These are phyloP conservation scores for Trichosporon sp. DNA, from an alignment of 1,284 basidiomycete genomes.

Conservation along the genomic window DNA sequence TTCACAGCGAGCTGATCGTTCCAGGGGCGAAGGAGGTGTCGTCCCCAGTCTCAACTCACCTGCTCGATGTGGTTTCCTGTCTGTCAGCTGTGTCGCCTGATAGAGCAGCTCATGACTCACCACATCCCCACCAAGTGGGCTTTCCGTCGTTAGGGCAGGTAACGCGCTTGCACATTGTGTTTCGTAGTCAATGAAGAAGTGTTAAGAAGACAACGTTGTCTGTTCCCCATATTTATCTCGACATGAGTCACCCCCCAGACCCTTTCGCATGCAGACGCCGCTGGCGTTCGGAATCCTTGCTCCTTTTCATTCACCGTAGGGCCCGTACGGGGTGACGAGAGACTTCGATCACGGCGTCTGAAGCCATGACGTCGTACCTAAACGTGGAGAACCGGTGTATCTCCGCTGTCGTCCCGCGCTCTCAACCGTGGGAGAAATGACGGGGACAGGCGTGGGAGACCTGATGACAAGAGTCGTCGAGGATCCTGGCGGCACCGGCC, in stretches of 20 bases:
- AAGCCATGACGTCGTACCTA: neutral
- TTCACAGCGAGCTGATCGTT: no score
- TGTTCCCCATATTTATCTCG: neutral
- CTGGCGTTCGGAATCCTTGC: neutral
- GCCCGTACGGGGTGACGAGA: neutral
- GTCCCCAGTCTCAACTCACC: conserved; percentile 33
- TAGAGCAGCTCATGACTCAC: conserved; percentile 37
- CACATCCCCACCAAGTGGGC: conserved; percentile 57
- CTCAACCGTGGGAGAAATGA: neutral
- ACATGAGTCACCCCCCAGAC: neutral
- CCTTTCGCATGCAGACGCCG: conserved; percentile 8
- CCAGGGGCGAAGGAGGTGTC: no score
- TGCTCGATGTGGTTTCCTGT: conserved; percentile 53
- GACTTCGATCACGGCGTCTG: neutral
- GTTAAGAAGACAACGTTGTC: neutral
- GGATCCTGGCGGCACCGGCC: neutral
- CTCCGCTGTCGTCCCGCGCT: neutral
- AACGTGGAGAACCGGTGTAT: neutral
- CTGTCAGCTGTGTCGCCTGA: conserved; percentile 19
- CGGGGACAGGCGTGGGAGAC: neutral
- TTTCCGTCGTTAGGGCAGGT: conserved; percentile 55
- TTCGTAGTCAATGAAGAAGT: neutral
- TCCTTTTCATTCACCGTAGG: neutral
- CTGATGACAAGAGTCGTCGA: neutral
- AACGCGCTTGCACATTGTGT: conserved; percentile 53